These are phyloP conservation scores for Cytidiella melzeri DNA, from an alignment of 768 basidiomycete genomes.

Conservation along the genomic window DNA sequence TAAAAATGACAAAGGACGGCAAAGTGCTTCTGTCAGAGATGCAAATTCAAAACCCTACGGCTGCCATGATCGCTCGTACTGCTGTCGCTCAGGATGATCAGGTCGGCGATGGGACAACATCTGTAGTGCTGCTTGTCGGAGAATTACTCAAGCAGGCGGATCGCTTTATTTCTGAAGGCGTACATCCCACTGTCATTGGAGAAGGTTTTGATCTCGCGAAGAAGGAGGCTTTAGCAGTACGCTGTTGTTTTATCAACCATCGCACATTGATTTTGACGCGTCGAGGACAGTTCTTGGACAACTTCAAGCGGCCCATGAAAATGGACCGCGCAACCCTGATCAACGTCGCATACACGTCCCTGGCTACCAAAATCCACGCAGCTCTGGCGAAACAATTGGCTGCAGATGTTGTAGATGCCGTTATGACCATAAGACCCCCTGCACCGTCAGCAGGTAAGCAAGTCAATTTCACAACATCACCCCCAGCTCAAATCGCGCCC, in stretches of 20 bases:
- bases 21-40: slow-evolving; percentile 98
- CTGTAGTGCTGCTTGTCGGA: slow-evolving; percentile 92
- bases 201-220: slow-evolving; percentile 97
- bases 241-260: slow-evolving; percentile 28
- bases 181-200: slow-evolving; percentile 93
- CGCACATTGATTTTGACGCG: slow-evolving; percentile 4
- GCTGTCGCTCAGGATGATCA: slow-evolving; percentile 99
- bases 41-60: slow-evolving; percentile 99
- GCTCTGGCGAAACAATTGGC: slow-evolving; percentile 82
- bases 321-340: slow-evolving; percentile 89
- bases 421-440: slow-evolving; percentile 76
- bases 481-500: slow-evolving; percentile 20
- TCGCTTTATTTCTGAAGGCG: slow-evolving; percentile 96
- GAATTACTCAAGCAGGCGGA: slow-evolving; percentile 96
- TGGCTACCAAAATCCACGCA: slow-evolving; percentile 86
- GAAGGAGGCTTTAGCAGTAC: slow-evolving; percentile 84
- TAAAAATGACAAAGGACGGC: slow-evolving; percentile 99
- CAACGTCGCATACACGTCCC: slow-evolving; percentile 91
- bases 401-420: slow-evolving; percentile 93
- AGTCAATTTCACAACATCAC: too few relatives aligned
- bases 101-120: slow-evolving; percentile 98
- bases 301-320: slow-evolving; percentile 71
- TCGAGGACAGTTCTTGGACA: slow-evolving; percentile 78
- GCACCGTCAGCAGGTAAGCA: slow-evolving; percentile 50
- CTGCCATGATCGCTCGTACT: slow-evolving; percentile 97